These are phyloP conservation scores for Annona cherimola DNA, from an alignment of 164 flowering plant species.

Conservation along the genomic window DNA sequence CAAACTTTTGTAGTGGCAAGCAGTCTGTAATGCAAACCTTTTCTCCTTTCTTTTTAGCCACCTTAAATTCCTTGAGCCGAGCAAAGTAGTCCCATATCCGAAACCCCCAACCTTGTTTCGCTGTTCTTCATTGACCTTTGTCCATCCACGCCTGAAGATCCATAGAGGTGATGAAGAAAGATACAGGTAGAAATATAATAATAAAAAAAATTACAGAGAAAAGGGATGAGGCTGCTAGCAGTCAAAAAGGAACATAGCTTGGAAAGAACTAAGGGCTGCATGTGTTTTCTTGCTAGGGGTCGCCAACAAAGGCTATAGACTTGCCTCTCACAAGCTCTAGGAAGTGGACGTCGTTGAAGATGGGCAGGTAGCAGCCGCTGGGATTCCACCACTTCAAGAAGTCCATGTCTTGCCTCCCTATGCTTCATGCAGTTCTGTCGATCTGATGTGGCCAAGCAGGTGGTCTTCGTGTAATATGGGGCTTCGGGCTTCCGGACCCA, in stretches of 20 bases:
- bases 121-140: constrained; percentile 32
- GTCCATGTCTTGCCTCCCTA: constrained; percentile 50
- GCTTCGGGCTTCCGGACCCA: constrained; percentile 59
- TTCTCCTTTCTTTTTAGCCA: constrained; percentile 23
- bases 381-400: constrained; percentile 83
- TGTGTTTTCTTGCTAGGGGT: constrained; percentile 70
- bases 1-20: constrained; percentile 29
- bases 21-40: constrained; percentile 25
- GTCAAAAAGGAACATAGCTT: constrained; percentile 48
- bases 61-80: constrained; percentile 34
- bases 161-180: no score
- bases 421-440: constrained; percentile 73
- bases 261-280: constrained; percentile 50
- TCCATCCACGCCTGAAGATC: constrained; percentile 37
- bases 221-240: constrained; percentile 20
- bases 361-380: constrained; percentile 54
- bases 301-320: constrained; percentile 72
- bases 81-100: constrained; percentile 24
- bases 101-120: constrained; percentile 26
- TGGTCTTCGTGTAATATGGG: constrained; percentile 57
- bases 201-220: background rate
- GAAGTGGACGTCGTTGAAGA: constrained; percentile 52
- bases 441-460: constrained; percentile 62
- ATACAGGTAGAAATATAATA: background rate
- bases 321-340: constrained; percentile 50